Conservation (phyloP, 2,329 filamentous ascomycete genomes). For the Cytospora chrysosperma region DNA sequence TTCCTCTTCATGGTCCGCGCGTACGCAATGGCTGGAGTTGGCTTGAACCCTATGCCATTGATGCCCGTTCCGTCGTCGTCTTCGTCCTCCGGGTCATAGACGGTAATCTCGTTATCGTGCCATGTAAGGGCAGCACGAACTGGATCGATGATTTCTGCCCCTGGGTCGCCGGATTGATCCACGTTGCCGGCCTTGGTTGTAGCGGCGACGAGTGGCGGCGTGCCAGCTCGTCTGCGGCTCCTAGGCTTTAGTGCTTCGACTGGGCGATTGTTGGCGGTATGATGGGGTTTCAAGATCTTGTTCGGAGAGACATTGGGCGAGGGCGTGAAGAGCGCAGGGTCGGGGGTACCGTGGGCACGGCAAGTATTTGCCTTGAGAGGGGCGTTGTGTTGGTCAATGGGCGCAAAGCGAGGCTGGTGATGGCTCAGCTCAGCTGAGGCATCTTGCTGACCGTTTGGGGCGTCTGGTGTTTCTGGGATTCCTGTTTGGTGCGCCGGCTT, state of each 20-base stretch:
- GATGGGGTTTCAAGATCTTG: conserved; percentile 1
- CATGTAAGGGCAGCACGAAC: conserved; percentile 61
- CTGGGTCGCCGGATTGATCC: conserved; percentile 34
- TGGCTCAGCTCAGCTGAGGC: background rate
- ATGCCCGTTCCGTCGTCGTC: conserved; percentile 68
- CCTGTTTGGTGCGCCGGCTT: conserved; percentile 27
- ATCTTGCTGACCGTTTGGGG: background rate
- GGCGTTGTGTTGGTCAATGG: background rate
- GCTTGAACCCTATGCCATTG: conserved; percentile 67
- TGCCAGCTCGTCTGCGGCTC: conserved; percentile 31
- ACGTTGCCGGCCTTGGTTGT: conserved; percentile 24
- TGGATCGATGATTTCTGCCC: conserved; percentile 47
- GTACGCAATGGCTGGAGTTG: conserved; percentile 60
- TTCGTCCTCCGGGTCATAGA: conserved; percentile 62
- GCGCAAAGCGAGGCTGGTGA: background rate
- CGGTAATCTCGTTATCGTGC: conserved; percentile 67
- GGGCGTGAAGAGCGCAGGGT: background rate
- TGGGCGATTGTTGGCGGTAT: conserved; percentile 3
- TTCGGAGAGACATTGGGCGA: conserved; percentile 14
- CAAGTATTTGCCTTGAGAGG: background rate
- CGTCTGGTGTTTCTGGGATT: conserved; percentile 16
- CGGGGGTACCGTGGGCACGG: background rate
- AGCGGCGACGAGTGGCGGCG: conserved; percentile 36
- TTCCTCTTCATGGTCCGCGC: conserved; percentile 55
- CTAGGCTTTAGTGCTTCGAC: conserved; percentile 10